phyloP scores from a whole-genome alignment of 129 eudicot species.

The Oenanthe sinensis region DNA sequence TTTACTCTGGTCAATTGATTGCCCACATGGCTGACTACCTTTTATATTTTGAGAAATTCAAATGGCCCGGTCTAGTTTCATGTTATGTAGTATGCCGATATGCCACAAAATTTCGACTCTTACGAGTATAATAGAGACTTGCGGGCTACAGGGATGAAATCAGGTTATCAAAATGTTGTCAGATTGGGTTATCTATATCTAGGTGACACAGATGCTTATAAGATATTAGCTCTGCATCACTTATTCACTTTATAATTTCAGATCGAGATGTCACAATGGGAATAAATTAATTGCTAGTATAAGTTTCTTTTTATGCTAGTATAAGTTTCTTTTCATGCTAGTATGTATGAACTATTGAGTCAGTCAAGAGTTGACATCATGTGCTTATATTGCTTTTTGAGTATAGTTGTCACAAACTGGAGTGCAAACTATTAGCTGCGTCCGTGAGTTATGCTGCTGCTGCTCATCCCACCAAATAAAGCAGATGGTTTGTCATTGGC shows the following conservation, averaged over 20 bases:
- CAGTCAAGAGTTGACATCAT: not conserved
- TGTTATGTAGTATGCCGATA: not conserved
- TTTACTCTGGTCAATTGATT: not conserved
- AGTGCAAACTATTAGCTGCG: not conserved
- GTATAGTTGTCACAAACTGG: not conserved
- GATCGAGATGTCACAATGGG: not conserved
- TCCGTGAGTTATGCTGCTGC: not conserved
- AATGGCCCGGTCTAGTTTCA: not conserved
- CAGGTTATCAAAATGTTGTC: not conserved
- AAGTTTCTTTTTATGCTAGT: too few relatives aligned
- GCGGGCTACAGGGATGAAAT: not conserved
- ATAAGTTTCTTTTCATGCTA: not conserved
- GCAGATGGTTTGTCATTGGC: not conserved
- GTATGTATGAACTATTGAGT: not conserved
- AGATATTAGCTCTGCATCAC: not conserved
- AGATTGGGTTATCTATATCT: not conserved
- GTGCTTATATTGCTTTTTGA: not conserved
- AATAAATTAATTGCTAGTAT: not conserved
- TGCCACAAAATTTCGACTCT: not conserved
- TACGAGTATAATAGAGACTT: not conserved
- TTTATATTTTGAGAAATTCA: not conserved
- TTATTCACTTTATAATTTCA: not conserved
- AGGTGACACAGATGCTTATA: not conserved
- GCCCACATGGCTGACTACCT: not conserved
- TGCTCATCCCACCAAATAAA: not conserved